Base-by-base conservation (phyloP, 192 early-diverging fungal genomes). In the Thoreauomyces humboldtii region DNA sequence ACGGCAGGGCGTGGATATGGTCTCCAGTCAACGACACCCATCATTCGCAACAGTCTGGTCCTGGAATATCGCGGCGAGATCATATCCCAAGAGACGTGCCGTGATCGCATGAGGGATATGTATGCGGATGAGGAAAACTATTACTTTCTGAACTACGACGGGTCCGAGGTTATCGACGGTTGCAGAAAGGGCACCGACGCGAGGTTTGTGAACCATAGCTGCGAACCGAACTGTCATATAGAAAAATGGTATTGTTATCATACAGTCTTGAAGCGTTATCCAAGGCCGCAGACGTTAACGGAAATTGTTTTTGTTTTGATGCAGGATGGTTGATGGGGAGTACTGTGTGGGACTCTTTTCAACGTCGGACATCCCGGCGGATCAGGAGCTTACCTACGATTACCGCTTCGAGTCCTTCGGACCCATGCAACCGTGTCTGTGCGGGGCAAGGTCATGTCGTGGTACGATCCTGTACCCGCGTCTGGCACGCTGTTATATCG, bases 61-160 rank as follows among this genome's bases (percentile, higher is more conserved):
- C 78, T 86, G 44, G 92, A 94, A 64, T 93, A 94, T 72, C 81
- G 88, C 2, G 92, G 92, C 2, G 92, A 94, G 69, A 78, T 94
- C 15, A 89, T 94, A 33, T 84, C 80, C 2, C 73, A 86, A 35
- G 72, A 71, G 12, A 75, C 78, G 7, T 90, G 86, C 50, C 59
- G 79, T n/a, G 83, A 89, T 27, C 83, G 92, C 9, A 90, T 93
- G 87, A 63, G 79, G 17, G 83, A 79, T 9, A 72, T 83, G 5
- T 93, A 93, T 66, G 74, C 71, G 34, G 72, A 81, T 33, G 70
- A 77, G 27, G 74, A 80, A 19, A 86, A 88, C 62, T 82, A 91
- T 69, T 94, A 94, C 64, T 92, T 94, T 67, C 68, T 94, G 24
- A 83, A 88, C 48, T 93, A 91, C 61, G 77, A 80, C 36, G 68